Evolutionary conservation across 2,329 filamentous ascomycete species (phyloP), one percentile per base, ranked within the genome.

Genomic region (Aspergillus proliferans): DNA sequence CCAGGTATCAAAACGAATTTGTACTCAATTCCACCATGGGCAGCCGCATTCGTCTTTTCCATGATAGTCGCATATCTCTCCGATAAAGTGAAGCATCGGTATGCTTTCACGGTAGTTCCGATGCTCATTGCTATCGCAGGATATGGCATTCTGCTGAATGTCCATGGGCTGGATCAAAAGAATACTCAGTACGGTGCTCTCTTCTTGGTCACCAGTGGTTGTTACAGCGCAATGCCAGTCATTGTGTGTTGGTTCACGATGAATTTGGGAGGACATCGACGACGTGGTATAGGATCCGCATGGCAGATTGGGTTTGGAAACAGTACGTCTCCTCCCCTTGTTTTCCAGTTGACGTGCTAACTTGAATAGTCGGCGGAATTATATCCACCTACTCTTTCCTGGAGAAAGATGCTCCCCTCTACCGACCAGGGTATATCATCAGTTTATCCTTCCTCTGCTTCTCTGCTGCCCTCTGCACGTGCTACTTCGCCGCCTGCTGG

Each of bases 201-300:
- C 0, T 95, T 94, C 74, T 74, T 96, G 28, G 82, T 94, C 45
- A 85, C 87, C 2, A 84, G 84, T 72, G 88, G 88, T 45, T 79
- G 81, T 0, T 96, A 94, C 70, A 84, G 83, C 1, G 88, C 90
- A n/a, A 91, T 95, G 86, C 90, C 92, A 0, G 84, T 95, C 26
- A 82, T 90, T 40, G 80, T 90, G 6, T 90, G 86, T 66, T 91
- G 87, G 86, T 90, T 86, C 67, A 85, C 85, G 58, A 88, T 89
- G 81, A 91, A 90, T 58, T 72, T 89, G 1, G 82, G 82, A 2
- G 86, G 86, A 0, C 87, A 90, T 63, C 84, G 84, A 49, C 78
- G 86, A 3, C 77, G 86, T 40, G 77, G 83, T 7, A 80, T 90
- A 14, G 86, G 86, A 10, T 81, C 81, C 7, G 87, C 85, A 1